Evolutionary conservation across 495 filamentous ascomycete species (phyloP).

Genomic region (Neurospora sp.): DNA sequence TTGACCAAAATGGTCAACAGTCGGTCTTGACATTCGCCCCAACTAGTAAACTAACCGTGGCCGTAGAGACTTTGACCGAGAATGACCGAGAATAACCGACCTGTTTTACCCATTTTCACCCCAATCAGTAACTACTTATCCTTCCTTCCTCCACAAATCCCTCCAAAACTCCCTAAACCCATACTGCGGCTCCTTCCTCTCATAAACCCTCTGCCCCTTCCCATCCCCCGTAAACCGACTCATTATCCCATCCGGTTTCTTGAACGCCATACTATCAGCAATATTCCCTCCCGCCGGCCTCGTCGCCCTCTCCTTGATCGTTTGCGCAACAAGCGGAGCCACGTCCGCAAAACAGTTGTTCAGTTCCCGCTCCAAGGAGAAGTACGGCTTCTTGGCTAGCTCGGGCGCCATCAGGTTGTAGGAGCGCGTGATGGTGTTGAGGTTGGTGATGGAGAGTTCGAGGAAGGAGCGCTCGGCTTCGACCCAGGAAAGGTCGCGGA

Average conservation of each 20-base stretch:
- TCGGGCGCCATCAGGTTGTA: constrained; percentile 94
- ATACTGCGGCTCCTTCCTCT: constrained; percentile 63
- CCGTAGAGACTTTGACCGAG: no score
- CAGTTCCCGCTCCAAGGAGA: constrained; percentile 74
- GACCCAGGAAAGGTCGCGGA: constrained; percentile 59
- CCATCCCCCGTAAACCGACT: constrained; percentile 36
- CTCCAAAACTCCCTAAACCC: constrained; percentile 82
- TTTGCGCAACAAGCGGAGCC: constrained; percentile 60
- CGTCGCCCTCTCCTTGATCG: constrained; percentile 60
- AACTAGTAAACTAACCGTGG: no score
- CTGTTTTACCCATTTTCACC: no score
- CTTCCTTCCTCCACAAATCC: constrained; percentile 48
- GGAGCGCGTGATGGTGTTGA: constrained; percentile 72
- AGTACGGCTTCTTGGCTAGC: constrained; percentile 89
- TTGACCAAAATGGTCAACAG: neutral
- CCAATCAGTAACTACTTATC: neutral
- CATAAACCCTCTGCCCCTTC: constrained; percentile 51
- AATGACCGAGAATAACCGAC: no score
- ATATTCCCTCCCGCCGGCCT: constrained; percentile 27
- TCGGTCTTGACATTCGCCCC: neutral
- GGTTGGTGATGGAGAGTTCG: constrained; percentile 61
- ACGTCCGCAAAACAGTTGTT: constrained; percentile 73
- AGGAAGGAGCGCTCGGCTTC: constrained; percentile 66
- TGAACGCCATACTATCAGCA: constrained; percentile 16
- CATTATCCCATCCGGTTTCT: constrained; percentile 21